Percentiles rank a stretch among this genome's conserved stretches.
These are phyloP conservation scores for Proliferodiscus dingleyae DNA, from an alignment of 2,329 filamentous ascomycete genomes.

Conservation along the genomic window DNA sequence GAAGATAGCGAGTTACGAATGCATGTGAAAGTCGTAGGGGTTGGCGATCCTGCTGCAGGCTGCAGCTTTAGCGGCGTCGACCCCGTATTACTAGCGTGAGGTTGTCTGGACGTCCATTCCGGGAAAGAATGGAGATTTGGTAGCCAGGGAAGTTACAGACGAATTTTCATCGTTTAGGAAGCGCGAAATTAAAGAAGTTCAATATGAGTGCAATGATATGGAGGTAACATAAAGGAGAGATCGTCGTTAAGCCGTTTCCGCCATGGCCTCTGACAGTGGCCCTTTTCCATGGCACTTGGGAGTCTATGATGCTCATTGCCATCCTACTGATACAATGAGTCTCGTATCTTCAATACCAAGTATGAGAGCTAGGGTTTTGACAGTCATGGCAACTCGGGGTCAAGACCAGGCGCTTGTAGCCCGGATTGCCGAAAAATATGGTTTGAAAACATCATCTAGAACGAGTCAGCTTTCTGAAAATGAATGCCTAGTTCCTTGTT, in stretches of 20 bases:
- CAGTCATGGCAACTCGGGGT: constrained; percentile 71
- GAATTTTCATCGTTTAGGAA: too few relatives aligned
- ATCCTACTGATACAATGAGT: constrained; percentile 73
- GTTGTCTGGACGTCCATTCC: neutral
- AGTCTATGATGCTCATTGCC: constrained; percentile 76
- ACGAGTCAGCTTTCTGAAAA: constrained; percentile 22
- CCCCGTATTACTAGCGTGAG: neutral
- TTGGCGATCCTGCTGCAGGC: too few relatives aligned
- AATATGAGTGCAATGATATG: too few relatives aligned
- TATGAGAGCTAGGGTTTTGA: constrained; percentile 64
- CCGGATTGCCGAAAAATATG: constrained; percentile 51
- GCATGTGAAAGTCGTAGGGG: too few relatives aligned
- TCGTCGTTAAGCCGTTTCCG: neutral
- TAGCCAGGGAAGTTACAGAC: too few relatives aligned
- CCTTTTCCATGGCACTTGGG: constrained; percentile 65
- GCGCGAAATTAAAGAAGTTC: too few relatives aligned
- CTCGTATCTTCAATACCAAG: constrained; percentile 50
- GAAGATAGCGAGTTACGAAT: too few relatives aligned
- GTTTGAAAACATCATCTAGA: constrained; percentile 35
- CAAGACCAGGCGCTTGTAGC: constrained; percentile 73
- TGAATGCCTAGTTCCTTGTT: constrained; percentile 60
- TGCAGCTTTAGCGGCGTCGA: too few relatives aligned
- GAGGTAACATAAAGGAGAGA: too few relatives aligned
- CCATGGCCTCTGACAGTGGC: constrained; percentile 1
- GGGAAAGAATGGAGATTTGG: too few relatives aligned